These are phyloP conservation scores for Luffa acutangula DNA, from an alignment of 306 rosid genomes.

Conservation along the genomic window DNA sequence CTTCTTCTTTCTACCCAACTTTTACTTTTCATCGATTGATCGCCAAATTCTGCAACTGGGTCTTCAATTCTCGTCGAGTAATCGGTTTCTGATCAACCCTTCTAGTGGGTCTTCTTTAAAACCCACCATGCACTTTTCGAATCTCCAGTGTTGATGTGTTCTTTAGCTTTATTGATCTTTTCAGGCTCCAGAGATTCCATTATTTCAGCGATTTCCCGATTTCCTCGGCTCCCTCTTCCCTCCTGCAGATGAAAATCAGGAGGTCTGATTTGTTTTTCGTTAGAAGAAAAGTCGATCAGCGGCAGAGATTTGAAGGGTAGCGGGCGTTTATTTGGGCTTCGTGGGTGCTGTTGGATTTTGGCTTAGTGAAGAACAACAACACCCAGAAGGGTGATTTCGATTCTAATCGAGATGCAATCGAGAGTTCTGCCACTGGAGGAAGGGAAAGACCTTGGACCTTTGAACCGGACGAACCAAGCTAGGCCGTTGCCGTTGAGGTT, in stretches of 20 bases:
- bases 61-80: neutral
- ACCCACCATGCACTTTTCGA: neutral
- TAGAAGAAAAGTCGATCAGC: neutral
- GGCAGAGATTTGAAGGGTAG: neutral
- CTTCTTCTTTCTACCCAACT: neutral
- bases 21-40: neutral
- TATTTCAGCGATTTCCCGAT: neutral
- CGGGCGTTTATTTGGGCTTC: neutral
- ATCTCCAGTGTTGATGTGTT: neutral
- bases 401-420: slow-evolving; percentile 46
- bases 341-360: neutral
- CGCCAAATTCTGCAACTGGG: neutral
- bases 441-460: slow-evolving; percentile 42
- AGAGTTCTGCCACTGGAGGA: slow-evolving; percentile 62
- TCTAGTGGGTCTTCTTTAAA: neutral
- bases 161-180: neutral
- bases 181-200: neutral
- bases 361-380: neutral
- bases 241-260: neutral
- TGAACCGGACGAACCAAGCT: slow-evolving; percentile 31
- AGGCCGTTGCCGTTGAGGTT: slow-evolving; percentile 58
- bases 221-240: neutral
- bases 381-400: slow-evolving; percentile 15
- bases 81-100: neutral
- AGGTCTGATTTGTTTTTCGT: neutral